Percentiles rank a stretch among this genome's conserved stretches.
Conservation (phyloP, 164 flowering plant species). For the Vitis amurensis region DNA sequence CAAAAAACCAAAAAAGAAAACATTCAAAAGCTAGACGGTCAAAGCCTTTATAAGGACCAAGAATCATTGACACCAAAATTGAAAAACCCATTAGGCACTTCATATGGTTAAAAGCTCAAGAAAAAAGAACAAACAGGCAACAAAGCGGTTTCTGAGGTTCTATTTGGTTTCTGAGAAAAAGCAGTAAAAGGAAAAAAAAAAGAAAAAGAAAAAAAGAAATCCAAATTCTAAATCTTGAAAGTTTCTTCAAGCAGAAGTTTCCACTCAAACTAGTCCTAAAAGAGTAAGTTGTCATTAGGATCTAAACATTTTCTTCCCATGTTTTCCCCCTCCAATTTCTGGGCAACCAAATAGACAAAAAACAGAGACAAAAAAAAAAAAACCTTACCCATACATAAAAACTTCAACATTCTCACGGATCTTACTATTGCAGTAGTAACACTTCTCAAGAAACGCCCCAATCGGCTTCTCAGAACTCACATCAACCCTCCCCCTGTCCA, state of each 20-base stretch:
- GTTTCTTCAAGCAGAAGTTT: background rate
- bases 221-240: background rate
- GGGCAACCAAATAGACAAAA: background rate
- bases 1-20: too few relatives aligned
- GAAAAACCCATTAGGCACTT: too few relatives aligned
- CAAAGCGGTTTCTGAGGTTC: too few relatives aligned
- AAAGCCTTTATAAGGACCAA: too few relatives aligned
- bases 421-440: constrained; percentile 20
- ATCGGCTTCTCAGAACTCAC: background rate
- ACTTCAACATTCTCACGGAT: constrained; percentile 11
- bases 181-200: too few relatives aligned
- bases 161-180: too few relatives aligned
- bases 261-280: background rate
- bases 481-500: background rate
- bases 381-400: constrained; percentile 30
- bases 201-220: too few relatives aligned
- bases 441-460: constrained; percentile 20
- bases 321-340: background rate
- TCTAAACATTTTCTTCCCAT: background rate
- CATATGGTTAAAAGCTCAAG: too few relatives aligned
- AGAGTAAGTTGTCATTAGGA: background rate
- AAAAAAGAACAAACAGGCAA: too few relatives aligned
- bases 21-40: too few relatives aligned
- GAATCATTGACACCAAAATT: too few relatives aligned
- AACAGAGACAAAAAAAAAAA: background rate